Evolutionary conservation across 306 rosid species (phyloP), one percentile per base, ranked within the genome.

Genomic region (Crotalaria pallida): DNA sequence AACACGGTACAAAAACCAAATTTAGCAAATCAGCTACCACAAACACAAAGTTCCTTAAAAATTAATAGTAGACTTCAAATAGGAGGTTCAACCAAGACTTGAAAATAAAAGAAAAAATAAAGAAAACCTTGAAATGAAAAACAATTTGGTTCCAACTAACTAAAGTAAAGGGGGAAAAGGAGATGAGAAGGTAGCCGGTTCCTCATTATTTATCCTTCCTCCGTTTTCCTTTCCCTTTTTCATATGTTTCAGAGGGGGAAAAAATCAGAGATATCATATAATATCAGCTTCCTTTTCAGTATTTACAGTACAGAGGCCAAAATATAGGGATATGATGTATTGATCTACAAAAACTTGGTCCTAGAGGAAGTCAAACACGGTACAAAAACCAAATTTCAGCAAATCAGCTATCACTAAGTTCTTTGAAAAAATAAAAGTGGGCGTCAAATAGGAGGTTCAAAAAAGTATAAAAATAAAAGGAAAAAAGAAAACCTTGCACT

Each of bases 51-150:
- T 52, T 34, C 70, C 41, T 38, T 53, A 41, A 31, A 31, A 31
- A 31, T 23, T 15, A 2, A 40, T 50, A 66, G n/a, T 26, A 36
- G 58, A 43, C 66, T 62, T 77, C 67, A 72, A 43, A 77, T 59
- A 31, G 1, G 41, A 7, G 13, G 22, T 33, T 33, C 65, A 58
- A 33, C 43, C 8, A 53, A 53, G n/a, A 16, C 17, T 29, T n/a
- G n/a, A 19, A 59, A 59, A 59, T 0, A 33, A 6, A 6, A 59
- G 3, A 26, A 18, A 5, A 36, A 36, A 7, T 18, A 34, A 10
- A 34, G 16, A 34, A 29, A 58, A 31, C 3, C 23, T 29, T 58
- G 23, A 43, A 15, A 33, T 16, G n/a, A 23, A 43, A 43, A 43
- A 52, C 29, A 33, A 6, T 58, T 26, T 56, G 7, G 11, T 56